These are phyloP conservation scores for Sanghuangporus baumii DNA, from an alignment of 1,284 basidiomycete species.

Conservation along the genomic window DNA sequence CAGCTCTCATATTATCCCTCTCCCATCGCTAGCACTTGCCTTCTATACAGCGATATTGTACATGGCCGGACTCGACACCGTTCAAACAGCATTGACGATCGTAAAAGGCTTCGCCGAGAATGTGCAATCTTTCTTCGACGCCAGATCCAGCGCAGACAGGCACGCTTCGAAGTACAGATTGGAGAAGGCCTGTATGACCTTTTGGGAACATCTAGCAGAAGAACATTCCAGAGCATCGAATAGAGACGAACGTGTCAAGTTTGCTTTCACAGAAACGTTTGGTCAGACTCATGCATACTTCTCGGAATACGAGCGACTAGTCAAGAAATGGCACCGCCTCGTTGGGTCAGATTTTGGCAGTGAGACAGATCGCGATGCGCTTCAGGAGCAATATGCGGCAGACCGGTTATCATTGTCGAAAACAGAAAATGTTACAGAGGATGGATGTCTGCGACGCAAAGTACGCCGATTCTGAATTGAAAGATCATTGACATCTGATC, in stretches of 20 bases:
- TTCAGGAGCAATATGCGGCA: no score
- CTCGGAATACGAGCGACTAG: background rate
- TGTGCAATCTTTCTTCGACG: background rate
- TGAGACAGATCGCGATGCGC: background rate
- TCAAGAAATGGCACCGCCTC: background rate
- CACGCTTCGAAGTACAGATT: background rate
- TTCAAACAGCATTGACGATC: background rate
- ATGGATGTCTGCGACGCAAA: background rate
- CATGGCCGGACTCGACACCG: background rate
- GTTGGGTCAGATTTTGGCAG: background rate
- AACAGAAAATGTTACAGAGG: background rate
- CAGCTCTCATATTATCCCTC: no score
- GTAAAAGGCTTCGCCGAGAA: background rate
- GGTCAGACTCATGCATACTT: background rate
- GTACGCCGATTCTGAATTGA: background rate
- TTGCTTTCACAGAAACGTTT: background rate
- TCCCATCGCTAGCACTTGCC: no score
- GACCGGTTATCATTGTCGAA: background rate
- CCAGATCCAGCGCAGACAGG: background rate
- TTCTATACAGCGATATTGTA: no score
- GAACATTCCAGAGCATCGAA: background rate
- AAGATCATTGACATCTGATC: background rate
- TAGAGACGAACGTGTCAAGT: background rate
- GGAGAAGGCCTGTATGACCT: background rate
- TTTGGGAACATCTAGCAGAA: background rate